Conservation (phyloP, 805 yeast species). For the Suhomyces prunicola region DNA sequence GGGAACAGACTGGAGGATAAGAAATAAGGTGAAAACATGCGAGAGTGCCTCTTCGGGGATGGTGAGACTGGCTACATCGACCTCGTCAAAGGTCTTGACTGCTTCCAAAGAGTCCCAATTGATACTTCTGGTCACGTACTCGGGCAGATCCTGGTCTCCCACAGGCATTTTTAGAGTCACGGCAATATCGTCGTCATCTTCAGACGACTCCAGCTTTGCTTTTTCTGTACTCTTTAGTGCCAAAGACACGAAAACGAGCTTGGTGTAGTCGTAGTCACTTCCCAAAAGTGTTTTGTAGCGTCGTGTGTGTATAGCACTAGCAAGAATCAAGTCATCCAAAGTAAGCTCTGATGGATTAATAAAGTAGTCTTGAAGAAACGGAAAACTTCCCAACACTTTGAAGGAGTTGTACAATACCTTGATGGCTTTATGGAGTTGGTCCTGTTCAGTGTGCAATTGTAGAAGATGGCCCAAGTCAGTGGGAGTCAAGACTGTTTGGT, state of each 20-base stretch:
- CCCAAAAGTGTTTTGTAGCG: slow-evolving; percentile 35
- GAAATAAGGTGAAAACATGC: slow-evolving; percentile 46
- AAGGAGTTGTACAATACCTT: slow-evolving; percentile 35
- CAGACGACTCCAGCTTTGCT: neutral
- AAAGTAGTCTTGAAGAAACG: slow-evolving; percentile 39
- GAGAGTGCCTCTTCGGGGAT: slow-evolving; percentile 42
- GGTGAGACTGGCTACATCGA: slow-evolving; percentile 34
- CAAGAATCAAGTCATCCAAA: slow-evolving; percentile 25
- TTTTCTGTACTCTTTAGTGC: slow-evolving; percentile 2
- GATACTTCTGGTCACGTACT: slow-evolving; percentile 13
- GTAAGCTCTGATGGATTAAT: slow-evolving; percentile 37
- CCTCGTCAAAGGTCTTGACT: slow-evolving; percentile 42
- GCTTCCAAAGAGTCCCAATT: slow-evolving; percentile 32
- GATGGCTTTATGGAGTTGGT: neutral
- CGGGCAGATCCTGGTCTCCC: slow-evolving; percentile 10
- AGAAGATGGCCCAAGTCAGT: slow-evolving; percentile 22
- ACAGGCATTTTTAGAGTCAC: neutral
- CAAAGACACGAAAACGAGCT: slow-evolving; percentile 49
- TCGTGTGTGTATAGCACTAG: slow-evolving; percentile 39
- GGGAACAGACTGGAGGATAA: slow-evolving; percentile 41
- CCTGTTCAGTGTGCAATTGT: neutral
- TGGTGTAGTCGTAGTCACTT: slow-evolving; percentile 36
- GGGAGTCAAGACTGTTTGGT: slow-evolving; percentile 11
- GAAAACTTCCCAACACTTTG: slow-evolving; percentile 46
- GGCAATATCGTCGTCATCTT: neutral